Evolutionary conservation across 495 filamentous ascomycete species (phyloP).

Genomic region (Podospora pseudopauciseta): DNA sequence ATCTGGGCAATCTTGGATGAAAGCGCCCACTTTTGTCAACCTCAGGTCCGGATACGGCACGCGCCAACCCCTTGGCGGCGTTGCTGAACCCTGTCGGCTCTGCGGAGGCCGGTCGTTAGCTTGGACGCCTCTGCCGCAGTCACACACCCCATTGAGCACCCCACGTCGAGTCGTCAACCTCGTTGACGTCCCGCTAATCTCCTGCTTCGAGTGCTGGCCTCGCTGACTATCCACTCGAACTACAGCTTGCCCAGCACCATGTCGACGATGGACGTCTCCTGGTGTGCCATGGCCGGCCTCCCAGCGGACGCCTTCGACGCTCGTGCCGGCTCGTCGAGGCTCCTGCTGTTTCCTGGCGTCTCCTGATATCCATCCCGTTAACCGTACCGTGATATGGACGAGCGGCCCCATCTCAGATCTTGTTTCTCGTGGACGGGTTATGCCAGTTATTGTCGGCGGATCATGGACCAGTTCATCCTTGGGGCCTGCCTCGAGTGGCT

Average conservation of each 20-base stretch:
- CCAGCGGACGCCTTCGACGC: not conserved
- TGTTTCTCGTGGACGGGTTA: conserved; percentile 1
- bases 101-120: conserved; percentile 4
- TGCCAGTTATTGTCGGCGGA: not conserved
- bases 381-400: not conserved
- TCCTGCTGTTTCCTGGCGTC: not conserved
- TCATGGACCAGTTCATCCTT: conserved; percentile 9
- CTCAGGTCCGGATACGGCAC: not conserved
- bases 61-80: not conserved
- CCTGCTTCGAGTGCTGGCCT: not conserved
- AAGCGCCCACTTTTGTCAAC: conserved; percentile 9
- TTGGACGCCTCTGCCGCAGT: conserved; percentile 17
- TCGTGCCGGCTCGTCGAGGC: not conserved
- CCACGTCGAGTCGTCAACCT: conserved; percentile 16
- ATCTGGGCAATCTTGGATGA: conserved; percentile 19
- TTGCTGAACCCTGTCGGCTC: conserved; percentile 15
- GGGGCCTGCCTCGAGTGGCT: conserved; percentile 5
- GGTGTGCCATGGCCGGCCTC: not conserved
- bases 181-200: conserved; percentile 8
- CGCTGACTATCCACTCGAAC: not conserved
- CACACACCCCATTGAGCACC: conserved; percentile 2
- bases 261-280: conserved; percentile 3
- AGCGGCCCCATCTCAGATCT: not conserved
- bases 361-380: not conserved
- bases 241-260: conserved; percentile 9